These are phyloP conservation scores for Chlorociboria aeruginascens DNA, from an alignment of 495 filamentous ascomycete genomes.

Conservation along the genomic window DNA sequence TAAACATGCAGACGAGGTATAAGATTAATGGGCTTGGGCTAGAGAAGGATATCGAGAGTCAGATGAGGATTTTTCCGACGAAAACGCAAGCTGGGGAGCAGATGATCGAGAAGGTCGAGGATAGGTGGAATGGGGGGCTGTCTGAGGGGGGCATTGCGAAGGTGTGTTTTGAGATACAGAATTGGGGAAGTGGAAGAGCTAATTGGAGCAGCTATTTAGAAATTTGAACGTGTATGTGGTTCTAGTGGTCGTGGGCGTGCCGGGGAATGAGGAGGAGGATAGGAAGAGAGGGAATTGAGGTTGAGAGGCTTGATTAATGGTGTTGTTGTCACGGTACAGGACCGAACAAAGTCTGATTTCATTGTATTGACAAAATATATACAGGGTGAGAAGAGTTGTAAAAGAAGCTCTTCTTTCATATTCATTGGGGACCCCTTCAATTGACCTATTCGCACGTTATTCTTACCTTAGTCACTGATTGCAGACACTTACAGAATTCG, in stretches of 20 bases:
- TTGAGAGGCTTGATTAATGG: neutral
- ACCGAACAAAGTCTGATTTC: too few relatives aligned
- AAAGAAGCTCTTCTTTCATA: too few relatives aligned
- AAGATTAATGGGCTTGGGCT: conserved; percentile 38
- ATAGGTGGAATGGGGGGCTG: conserved; percentile 43
- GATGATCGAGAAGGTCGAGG: conserved; percentile 42
- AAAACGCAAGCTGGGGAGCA: conserved; percentile 14
- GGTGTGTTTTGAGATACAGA: conserved; percentile 24
- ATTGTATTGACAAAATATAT: too few relatives aligned
- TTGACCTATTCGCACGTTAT: too few relatives aligned
- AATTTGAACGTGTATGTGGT: conserved; percentile 43
- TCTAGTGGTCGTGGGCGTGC: conserved; percentile 42
- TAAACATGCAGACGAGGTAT: conserved; percentile 40
- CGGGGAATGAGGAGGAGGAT: conserved; percentile 44
- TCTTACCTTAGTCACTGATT: too few relatives aligned
- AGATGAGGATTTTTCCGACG: conserved; percentile 33
- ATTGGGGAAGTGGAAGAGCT: conserved; percentile 20
- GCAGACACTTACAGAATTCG: too few relatives aligned
- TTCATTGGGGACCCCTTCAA: too few relatives aligned
- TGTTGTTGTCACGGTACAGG: too few relatives aligned
- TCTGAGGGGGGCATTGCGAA: conserved; percentile 34
- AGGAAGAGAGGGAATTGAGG: neutral
- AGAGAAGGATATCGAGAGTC: conserved; percentile 38
- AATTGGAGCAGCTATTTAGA: conserved; percentile 38
- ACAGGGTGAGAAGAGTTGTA: too few relatives aligned